phyloP scores from a whole-genome alignment of 257 asterid genomes.

The Solanum paucissectum region DNA sequence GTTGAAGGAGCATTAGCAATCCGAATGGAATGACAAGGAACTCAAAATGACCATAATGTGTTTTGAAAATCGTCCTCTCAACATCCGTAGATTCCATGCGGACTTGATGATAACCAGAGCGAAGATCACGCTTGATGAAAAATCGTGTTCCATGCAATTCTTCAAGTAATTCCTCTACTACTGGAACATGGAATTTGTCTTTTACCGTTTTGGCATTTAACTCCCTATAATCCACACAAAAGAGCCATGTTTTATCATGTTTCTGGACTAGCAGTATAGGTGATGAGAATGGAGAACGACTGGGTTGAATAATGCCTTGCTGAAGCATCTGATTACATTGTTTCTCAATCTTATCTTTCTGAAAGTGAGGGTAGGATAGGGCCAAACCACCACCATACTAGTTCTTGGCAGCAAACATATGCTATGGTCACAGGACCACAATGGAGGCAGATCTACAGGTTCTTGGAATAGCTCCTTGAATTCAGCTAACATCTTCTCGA shows the following conservation, averaged over 20 bases:
- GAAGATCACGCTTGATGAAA: neutral
- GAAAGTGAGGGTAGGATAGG: neutral
- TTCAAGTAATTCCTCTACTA: neutral
- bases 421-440: neutral
- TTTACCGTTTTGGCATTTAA: neutral
- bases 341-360: neutral
- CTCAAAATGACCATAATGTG: neutral
- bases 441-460: neutral
- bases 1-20: neutral
- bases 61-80: neutral
- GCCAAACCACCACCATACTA: neutral
- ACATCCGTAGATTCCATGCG: neutral
- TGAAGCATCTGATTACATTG: neutral
- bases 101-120: neutral
- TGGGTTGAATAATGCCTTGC: neutral
- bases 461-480: neutral
- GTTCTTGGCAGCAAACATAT: neutral
- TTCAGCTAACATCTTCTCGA: neutral
- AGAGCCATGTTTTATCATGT: neutral
- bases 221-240: neutral
- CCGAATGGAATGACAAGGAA: neutral
- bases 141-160: neutral
- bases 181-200: neutral
- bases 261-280: neutral
- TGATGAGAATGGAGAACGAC: neutral